Conservation (phyloP, 2,329 filamentous ascomycete species). For the Penicillium vulpinum region DNA sequence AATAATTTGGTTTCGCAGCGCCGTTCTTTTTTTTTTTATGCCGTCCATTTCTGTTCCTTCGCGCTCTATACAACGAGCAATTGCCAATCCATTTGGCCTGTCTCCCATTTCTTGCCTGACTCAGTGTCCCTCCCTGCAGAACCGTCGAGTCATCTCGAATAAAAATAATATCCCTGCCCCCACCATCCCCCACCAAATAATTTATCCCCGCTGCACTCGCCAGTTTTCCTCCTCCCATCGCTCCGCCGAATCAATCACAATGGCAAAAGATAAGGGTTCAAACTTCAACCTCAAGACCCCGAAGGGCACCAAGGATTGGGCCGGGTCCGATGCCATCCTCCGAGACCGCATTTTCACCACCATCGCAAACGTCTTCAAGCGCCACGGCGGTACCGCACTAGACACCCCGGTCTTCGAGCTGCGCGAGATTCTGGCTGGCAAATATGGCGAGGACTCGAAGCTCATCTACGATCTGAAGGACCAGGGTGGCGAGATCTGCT, state of each 20-base stretch:
- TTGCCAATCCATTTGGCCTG: slow-evolving; percentile 22
- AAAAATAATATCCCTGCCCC: slow-evolving; percentile 30
- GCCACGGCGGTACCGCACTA: slow-evolving; percentile 75
- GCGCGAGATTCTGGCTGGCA: slow-evolving; percentile 80
- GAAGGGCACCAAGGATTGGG: slow-evolving; percentile 89
- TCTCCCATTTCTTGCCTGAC: slow-evolving; percentile 17
- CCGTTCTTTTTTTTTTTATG: slow-evolving; percentile 34
- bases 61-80: slow-evolving; percentile 33
- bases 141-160: slow-evolving; percentile 25
- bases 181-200: slow-evolving; percentile 32
- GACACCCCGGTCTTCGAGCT: slow-evolving; percentile 85
- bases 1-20: slow-evolving; percentile 12
- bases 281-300: slow-evolving; percentile 77
- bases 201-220: slow-evolving; percentile 28
- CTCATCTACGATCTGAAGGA: slow-evolving; percentile 89
- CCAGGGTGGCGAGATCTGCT: slow-evolving; percentile 82
- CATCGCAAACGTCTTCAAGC: slow-evolving; percentile 78
- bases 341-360: slow-evolving; percentile 76
- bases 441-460: slow-evolving; percentile 90
- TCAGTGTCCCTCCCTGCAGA: slow-evolving; percentile 20
- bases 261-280: slow-evolving; percentile 41
- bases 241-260: slow-evolving; percentile 22
- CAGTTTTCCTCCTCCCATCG: slow-evolving; percentile 24
- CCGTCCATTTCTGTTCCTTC: slow-evolving; percentile 27
- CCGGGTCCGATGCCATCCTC: slow-evolving; percentile 74